These are phyloP conservation scores for Hyphodiscus hymeniophilus DNA, from an alignment of 495 filamentous ascomycete genomes.

Conservation along the genomic window DNA sequence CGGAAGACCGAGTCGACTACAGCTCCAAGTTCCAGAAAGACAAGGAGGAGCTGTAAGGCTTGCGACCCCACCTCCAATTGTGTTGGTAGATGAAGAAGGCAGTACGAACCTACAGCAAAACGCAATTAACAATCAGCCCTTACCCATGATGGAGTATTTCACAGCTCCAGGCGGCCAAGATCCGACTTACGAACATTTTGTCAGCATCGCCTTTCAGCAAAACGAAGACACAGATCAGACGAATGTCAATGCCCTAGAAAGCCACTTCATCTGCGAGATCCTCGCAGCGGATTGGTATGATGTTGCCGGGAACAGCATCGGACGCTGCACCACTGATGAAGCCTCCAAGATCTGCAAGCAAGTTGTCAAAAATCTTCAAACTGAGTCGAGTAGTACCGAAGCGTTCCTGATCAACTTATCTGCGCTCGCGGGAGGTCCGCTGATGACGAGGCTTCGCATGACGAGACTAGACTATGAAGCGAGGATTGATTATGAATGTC, in stretches of 20 bases:
- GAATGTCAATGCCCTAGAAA: conserved; percentile 38
- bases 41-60: conserved; percentile 66
- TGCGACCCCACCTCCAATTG: conserved; percentile 55
- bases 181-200: conserved; percentile 15
- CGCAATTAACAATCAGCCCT: neutral
- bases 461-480: conserved; percentile 29
- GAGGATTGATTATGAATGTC: conserved; percentile 31
- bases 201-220: conserved; percentile 18
- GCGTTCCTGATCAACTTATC: conserved; percentile 45
- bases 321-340: conserved; percentile 36
- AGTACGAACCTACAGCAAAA: conserved; percentile 4
- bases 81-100: conserved; percentile 46
- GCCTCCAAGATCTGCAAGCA: conserved; percentile 35
- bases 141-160: conserved; percentile 21
- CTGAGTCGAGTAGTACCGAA: conserved; percentile 32
- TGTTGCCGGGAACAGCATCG: conserved; percentile 24
- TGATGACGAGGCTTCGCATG: conserved; percentile 33
- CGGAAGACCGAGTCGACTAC: conserved; percentile 46
- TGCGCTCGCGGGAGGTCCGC: conserved; percentile 38
- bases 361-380: conserved; percentile 36
- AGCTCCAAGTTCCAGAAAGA: conserved; percentile 74
- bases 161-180: conserved; percentile 4
- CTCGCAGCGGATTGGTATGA: conserved; percentile 37
- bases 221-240: conserved; percentile 30
- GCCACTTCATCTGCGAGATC: conserved; percentile 34